Evolutionary conservation across 208 protist genomes (phyloP), one percentile per base, ranked within the genome.

Genomic region (Leishmania guyanensis): DNA sequence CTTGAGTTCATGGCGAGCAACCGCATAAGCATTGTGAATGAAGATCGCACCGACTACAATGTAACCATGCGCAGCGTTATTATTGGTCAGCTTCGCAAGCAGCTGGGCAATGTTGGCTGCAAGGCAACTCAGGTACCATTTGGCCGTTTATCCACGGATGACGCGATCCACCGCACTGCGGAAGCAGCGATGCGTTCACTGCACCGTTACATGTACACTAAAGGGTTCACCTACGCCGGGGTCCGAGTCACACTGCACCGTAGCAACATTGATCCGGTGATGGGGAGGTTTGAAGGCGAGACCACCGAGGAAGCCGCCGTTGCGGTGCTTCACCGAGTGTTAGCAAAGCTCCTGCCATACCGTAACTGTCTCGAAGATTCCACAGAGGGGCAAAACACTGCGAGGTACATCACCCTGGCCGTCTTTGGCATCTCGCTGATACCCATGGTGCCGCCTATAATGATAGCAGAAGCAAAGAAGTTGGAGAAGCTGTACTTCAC

Each of bases 101-200:
- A 53, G 46, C 20, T 53, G 16, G 8, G 22, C 46, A 73, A 14
- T 26, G 17, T 16, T 73, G 46, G 69, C 46, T 73, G 43, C 69
- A 46, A 29, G 48, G 17, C 53, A 17, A 53, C 26, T 33, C 69
- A 73, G 36, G 53, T 90, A 66, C 17, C 79, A 26, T 95, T 90
- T 79, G 94, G 94, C 54, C 91, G 94, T 14, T 80, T 97, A 10
- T 79, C 86, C 39, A 88, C 83, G 2, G 91, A 94, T 26, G 89
- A 80, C 46, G 80, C 92, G 58, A 88, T 97, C 58, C 33, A 92
- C n/a, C 75, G 85, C 75, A 6, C 26, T 39, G 75, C 60, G 53
- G 75, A 78, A 43, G 22, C 36, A 10, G 51, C 75, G 43, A 78
- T 78, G 43, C 75, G 75, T 33, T 43, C 58, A 22, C 39, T 65